Conservation (phyloP, 345 rosid genomes). For the Syzygium oleosum region DNA sequence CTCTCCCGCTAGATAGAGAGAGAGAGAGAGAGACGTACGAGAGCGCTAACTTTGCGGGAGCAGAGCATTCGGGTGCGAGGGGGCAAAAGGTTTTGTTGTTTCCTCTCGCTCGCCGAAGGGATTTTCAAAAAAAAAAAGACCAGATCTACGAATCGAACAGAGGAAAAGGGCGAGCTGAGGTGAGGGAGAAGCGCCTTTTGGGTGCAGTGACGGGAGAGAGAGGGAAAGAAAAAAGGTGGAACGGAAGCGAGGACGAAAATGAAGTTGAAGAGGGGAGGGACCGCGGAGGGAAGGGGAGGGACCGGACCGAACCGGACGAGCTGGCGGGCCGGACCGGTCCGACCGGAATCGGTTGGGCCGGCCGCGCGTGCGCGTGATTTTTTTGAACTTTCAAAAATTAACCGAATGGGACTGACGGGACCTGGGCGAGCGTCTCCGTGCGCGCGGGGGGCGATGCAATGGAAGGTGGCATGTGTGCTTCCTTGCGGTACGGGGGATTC, state of each 20-base stretch:
- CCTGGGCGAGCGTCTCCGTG: conserved; percentile 13
- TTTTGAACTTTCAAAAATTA: conserved; percentile 68
- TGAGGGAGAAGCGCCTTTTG: not conserved
- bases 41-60: not conserved
- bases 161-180: not conserved
- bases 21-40: not conserved
- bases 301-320: not conserved
- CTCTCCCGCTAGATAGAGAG: not conserved
- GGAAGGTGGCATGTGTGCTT: not conserved
- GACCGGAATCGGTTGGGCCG: not conserved
- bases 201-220: not conserved
- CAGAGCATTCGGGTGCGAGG: not conserved
- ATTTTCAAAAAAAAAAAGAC: not conserved
- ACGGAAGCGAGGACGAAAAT: not conserved
- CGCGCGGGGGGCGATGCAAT: conserved; percentile 10
- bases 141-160: not conserved
- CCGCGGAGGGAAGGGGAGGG: not conserved
- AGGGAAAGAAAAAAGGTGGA: not conserved
- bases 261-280: conserved; percentile 2
- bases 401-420: not conserved
- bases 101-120: not conserved
- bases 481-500: not conserved
- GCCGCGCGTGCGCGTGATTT: not conserved
- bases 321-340: not conserved
- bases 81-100: too few relatives aligned